Conservation (phyloP, 2,329 filamentous ascomycete species). For the Lachnellula suecica region DNA sequence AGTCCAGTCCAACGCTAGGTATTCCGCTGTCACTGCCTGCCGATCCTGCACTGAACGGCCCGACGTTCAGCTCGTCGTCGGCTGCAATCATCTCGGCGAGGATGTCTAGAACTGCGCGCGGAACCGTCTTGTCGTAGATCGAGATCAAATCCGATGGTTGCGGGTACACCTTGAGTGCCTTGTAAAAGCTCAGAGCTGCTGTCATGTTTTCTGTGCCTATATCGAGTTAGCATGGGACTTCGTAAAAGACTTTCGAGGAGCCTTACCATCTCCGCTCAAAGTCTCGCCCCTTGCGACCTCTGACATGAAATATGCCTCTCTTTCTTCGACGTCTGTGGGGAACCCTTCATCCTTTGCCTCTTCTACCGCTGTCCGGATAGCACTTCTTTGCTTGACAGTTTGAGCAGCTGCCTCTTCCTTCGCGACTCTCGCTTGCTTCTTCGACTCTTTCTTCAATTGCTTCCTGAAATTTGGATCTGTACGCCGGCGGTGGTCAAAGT, state of each 20-base stretch:
- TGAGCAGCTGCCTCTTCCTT: conserved; percentile 71
- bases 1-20: conserved; percentile 31
- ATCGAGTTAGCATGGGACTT: conserved; percentile 7
- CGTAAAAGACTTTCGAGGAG: neutral
- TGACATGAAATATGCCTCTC: conserved; percentile 94
- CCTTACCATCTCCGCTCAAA: conserved; percentile 77
- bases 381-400: conserved; percentile 65
- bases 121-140: conserved; percentile 90
- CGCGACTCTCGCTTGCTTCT: conserved; percentile 66
- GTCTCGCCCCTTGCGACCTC: conserved; percentile 88
- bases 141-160: conserved; percentile 87
- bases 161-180: conserved; percentile 97
- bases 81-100: conserved; percentile 97
- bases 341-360: conserved; percentile 89
- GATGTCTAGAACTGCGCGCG: conserved; percentile 85
- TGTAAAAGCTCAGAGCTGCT: conserved; percentile 94
- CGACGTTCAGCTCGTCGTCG: conserved; percentile 72
- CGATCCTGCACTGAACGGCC: conserved; percentile 31
- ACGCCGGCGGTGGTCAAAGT: conserved; percentile 68
- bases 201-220: conserved; percentile 70
- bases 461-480: conserved; percentile 65
- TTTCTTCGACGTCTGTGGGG: conserved; percentile 86
- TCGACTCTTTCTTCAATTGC: conserved; percentile 71
- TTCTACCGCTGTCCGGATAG: conserved; percentile 74
- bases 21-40: conserved; percentile 30